Conservation (phyloP, 73 alveolate genomes). For the Tetrahymena borealis region DNA sequence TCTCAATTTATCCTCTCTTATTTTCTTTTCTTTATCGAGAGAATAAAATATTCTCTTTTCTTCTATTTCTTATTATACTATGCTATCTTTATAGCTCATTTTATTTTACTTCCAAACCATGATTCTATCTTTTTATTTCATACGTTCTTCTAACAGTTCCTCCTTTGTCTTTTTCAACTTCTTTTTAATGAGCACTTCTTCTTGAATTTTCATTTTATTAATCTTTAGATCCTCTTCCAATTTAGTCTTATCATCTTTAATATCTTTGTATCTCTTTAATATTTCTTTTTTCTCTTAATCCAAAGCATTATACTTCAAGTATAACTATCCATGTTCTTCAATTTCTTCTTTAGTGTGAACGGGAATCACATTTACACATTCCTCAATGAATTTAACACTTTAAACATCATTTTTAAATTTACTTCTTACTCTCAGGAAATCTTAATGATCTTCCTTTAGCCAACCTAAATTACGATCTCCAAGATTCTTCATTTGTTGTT, state of each 20-base stretch:
- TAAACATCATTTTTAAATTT: not conserved
- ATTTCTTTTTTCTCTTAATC: not conserved
- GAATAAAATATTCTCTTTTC: not conserved
- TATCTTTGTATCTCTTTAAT: not conserved
- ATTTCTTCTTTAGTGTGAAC: not conserved
- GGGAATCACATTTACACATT: not conserved
- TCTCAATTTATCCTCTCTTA: not conserved
- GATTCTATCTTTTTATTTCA: not conserved
- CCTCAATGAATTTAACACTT: not conserved
- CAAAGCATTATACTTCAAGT: not conserved
- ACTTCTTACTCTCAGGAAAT: not conserved
- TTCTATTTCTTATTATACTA: not conserved
- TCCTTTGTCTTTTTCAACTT: not conserved
- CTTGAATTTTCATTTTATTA: not conserved
- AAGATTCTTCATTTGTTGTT: not conserved
- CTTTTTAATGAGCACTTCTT: not conserved
- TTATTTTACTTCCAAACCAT: not conserved
- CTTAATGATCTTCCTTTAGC: not conserved
- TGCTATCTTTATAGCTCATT: not conserved
- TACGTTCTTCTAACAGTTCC: not conserved
- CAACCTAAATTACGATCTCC: not conserved
- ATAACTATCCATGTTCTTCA: not conserved
- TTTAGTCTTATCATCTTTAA: not conserved
- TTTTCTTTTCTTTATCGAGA: not conserved
- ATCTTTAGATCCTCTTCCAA: not conserved